Base-by-base conservation (phyloP, 805 yeast genomes). In the Geotrichum ghanense region DNA sequence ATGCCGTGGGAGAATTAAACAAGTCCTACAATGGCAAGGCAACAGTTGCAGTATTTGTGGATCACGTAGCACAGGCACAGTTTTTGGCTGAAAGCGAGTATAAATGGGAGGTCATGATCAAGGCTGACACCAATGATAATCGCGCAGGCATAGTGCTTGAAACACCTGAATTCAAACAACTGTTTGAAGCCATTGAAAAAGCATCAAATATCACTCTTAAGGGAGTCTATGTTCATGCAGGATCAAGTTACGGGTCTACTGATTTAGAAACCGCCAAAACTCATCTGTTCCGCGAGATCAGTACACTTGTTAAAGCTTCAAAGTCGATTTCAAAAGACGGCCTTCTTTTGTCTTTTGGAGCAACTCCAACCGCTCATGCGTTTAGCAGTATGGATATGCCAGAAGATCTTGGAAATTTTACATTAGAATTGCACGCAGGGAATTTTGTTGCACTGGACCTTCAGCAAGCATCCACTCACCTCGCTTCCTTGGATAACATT, bases 161-260 rank as follows among this genome's bases (percentile, higher is more conserved):
- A 23, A 55, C 71, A 1, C 62, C 60, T 1, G 64, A 60, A 22
- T 58, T 80, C n/a, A 50, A 57, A 0, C 49, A 59, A 1, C 55
- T 73, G 3, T 53, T 81, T 16, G 56, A 59, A 1, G 53, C 58
- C 12, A 31, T 31, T n/a, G 16, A 12, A 16, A 44, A 35, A 27
- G 50, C 54, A 10, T 54, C 65, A 1, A 51, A 60, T 35, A 67
- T 79, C 9, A 65, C 71, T 7, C 49, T 83, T 14, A 76, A 67
- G 55, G 94, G 94, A 0, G 75, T 83, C 54, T 84, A 84, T 60
- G 79, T 83, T 35, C 92, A 84, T 64, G 84, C 87, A 1, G 94
- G 94, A 2, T 84, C 80, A 57, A 79, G 89, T 0, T 84, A 84
- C 56, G 65, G 65, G 1, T 67, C 81, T 0, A 60, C 63, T 4